Percentiles rank a stretch among this genome's conserved stretches.
Conservation (phyloP, 345 rosid genomes). For the Mangifera indica region DNA sequence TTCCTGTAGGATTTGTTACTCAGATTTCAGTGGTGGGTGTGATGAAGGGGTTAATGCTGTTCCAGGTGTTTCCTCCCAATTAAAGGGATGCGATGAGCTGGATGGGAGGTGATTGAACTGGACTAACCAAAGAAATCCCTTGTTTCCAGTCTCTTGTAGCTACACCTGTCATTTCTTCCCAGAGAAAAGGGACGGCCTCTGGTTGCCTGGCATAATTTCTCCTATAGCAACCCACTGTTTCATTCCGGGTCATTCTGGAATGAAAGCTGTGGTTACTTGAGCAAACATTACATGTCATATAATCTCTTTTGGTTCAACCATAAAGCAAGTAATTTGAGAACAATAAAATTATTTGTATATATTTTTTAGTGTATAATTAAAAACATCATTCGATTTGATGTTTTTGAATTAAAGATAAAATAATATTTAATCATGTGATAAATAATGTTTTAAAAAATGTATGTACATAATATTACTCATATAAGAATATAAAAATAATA, state of each 20-base stretch:
- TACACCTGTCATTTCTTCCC: slow-evolving; percentile 82
- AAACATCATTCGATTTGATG: too few species aligned
- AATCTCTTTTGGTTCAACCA: background rate
- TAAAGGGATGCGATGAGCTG: slow-evolving; percentile 64
- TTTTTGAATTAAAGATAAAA: too few species aligned
- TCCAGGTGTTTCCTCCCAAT: slow-evolving; percentile 83
- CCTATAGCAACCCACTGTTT: slow-evolving; percentile 20
- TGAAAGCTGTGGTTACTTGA: background rate
- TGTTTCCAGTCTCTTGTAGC: slow-evolving; percentile 77
- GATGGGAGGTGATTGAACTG: slow-evolving; percentile 37
- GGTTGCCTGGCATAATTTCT: slow-evolving; percentile 54
- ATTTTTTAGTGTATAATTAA: too few species aligned
- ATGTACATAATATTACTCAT: too few species aligned
- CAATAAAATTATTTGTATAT: too few species aligned
- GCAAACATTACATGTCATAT: background rate
- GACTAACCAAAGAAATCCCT: slow-evolving; percentile 30
- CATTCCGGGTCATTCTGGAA: slow-evolving; percentile 34
- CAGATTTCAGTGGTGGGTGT: slow-evolving; percentile 16
- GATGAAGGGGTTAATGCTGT: slow-evolving; percentile 47
- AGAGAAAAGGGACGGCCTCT: slow-evolving; percentile 74
- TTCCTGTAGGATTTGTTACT: slow-evolving; percentile 21
- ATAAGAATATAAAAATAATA: background rate
- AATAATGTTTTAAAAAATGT: too few species aligned
- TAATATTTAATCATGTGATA: too few species aligned
- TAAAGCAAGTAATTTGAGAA: background rate